phyloP scores from a whole-genome alignment of 75 land plant species.

The Cupressus sempervirens region DNA sequence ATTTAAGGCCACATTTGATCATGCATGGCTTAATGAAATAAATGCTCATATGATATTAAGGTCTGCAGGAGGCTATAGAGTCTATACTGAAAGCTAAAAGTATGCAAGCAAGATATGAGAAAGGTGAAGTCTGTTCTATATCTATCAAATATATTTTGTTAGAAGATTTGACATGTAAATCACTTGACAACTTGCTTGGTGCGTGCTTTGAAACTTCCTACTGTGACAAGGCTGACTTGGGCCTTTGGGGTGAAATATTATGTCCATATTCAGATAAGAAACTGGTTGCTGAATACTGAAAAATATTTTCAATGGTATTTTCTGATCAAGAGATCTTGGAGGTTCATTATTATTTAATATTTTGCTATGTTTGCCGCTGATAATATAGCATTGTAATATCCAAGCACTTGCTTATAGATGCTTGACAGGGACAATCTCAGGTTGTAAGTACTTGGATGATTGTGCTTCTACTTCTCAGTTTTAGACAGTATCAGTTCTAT shows the following conservation, averaged over 20 bases:
- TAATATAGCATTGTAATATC: neutral
- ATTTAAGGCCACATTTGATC: neutral
- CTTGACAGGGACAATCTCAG: neutral
- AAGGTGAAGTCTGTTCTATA: neutral
- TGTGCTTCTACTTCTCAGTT: neutral
- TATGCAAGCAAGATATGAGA: neutral
- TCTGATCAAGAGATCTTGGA: neutral
- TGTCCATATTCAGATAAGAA: neutral
- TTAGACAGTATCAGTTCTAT: neutral
- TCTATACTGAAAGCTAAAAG: neutral
- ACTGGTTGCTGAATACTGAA: neutral
- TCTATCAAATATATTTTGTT: neutral
- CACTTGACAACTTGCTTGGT: neutral
- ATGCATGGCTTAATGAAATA: neutral
- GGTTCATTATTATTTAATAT: neutral
- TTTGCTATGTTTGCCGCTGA: neutral
- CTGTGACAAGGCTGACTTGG: neutral
- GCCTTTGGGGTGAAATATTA: neutral
- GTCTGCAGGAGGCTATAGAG: neutral
- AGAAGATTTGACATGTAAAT: neutral
- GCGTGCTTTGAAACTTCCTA: neutral
- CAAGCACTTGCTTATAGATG: neutral
- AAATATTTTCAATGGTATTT: neutral
- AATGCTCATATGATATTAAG: neutral
- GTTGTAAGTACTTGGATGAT: neutral